phyloP scores from a whole-genome alignment of 116 monocot genomes.

The Posidonia oceanica region DNA sequence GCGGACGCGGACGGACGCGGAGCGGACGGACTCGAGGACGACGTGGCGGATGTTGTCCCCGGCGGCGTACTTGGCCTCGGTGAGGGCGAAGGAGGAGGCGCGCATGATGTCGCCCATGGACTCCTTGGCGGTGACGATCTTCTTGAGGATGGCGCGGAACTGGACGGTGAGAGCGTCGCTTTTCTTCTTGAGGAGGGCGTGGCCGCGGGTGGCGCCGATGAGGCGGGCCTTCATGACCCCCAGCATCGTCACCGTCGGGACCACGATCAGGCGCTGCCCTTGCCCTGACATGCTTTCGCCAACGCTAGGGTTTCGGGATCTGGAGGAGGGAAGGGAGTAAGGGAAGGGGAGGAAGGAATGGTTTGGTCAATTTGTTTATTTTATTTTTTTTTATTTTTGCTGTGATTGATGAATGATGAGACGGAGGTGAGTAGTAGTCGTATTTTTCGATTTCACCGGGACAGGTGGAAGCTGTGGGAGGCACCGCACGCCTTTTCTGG shows the following conservation, averaged over 20 bases:
- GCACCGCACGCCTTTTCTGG: too few species aligned
- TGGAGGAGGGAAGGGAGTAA: background rate
- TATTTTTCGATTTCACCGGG: too few species aligned
- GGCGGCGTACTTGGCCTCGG: conserved; percentile 91
- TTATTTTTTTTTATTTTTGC: too few species aligned
- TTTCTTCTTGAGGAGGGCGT: conserved; percentile 96
- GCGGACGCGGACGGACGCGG: conserved; percentile 62
- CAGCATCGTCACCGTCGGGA: conserved; percentile 91
- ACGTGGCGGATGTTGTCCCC: conserved; percentile 73
- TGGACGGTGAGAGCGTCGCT: conserved; percentile 87
- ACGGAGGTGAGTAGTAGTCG: too few species aligned
- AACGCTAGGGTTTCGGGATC: background rate
- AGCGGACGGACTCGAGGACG: conserved; percentile 56
- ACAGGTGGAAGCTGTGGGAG: too few species aligned
- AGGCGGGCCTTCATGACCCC: conserved; percentile 86
- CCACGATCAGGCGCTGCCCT: conserved; percentile 68
- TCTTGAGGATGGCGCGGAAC: conserved; percentile 88
- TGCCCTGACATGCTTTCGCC: conserved; percentile 60
- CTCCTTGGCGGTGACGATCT: conserved; percentile 83
- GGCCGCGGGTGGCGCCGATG: conserved; percentile 81
- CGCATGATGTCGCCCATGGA: conserved; percentile 96
- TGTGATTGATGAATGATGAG: too few species aligned
- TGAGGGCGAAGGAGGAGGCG: conserved; percentile 79
- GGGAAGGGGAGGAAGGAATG: background rate
- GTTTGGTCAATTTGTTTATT: too few species aligned